Evolutionary conservation across 1,284 basidiomycete genomes (phyloP).

Genomic region (Psilocybe mexicana): DNA sequence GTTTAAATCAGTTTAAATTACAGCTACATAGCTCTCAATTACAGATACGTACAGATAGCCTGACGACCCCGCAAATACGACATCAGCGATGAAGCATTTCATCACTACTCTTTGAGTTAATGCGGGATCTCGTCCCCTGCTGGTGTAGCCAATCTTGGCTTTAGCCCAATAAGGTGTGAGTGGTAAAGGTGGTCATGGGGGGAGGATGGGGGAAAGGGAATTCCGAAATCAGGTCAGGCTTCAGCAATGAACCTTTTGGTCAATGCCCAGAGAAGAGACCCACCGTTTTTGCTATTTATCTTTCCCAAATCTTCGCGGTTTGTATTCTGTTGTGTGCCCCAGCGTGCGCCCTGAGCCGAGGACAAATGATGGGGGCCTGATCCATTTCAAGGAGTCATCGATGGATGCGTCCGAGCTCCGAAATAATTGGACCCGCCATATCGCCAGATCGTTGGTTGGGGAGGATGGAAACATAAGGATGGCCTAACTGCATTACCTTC

Average conservation of each 20-base stretch:
- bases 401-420: not conserved
- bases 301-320: constrained; percentile 3
- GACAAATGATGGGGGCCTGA: constrained; percentile 24
- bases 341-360: constrained; percentile 14
- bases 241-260: constrained; percentile 8
- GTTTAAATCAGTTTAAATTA: constrained; percentile 22
- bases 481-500: not conserved
- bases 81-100: constrained; percentile 18
- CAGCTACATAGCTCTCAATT: constrained; percentile 9
- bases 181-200: constrained; percentile 9
- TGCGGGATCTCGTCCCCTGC: constrained; percentile 16
- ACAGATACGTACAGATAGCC: constrained; percentile 20
- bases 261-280: constrained; percentile 7
- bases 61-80: constrained; percentile 19
- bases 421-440: not conserved
- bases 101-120: constrained; percentile 24
- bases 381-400: constrained; percentile 13
- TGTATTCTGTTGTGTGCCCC: constrained; percentile 8
- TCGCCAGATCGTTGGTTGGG: not conserved
- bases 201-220: not conserved
- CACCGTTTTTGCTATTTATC: constrained; percentile 7
- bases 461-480: not conserved
- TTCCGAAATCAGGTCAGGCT: constrained; percentile 3
- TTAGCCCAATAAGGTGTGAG: constrained; percentile 16
- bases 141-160: constrained; percentile 16